Evolutionary conservation across 2,329 filamentous ascomycete species (phyloP).

Genomic region (Clarireedia homoeocarpa): DNA sequence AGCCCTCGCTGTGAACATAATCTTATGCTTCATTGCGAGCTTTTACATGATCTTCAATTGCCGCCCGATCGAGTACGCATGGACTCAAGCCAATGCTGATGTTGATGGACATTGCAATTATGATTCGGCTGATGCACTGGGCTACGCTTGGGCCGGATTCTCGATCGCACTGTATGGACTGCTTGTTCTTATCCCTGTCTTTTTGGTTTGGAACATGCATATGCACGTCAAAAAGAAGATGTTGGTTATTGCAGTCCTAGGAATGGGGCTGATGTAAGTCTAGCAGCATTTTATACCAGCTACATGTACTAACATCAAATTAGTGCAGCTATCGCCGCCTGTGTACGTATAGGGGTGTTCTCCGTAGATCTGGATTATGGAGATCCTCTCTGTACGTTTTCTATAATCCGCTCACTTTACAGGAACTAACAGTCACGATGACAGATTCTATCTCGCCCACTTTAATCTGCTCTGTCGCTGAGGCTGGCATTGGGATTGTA

Average conservation of each 20-base stretch:
- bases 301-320: not conserved
- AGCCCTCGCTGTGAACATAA: constrained; percentile 1
- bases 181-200: constrained; percentile 1
- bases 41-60: constrained; percentile 8
- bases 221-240: constrained; percentile 6
- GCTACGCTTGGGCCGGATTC: constrained; percentile 3
- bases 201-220: constrained; percentile 8
- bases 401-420: not conserved
- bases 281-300: not conserved
- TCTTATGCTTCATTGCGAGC: constrained; percentile 4
- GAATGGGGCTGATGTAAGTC: constrained; percentile 6
- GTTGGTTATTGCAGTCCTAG: not conserved
- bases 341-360: not conserved
- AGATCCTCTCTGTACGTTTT: constrained; percentile 1
- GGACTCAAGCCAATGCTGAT: not conserved
- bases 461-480: constrained; percentile 6
- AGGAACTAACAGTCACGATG: not conserved
- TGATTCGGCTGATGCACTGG: constrained; percentile 3
- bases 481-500: constrained; percentile 5
- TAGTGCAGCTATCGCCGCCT: constrained; percentile 1
- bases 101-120: constrained; percentile 3
- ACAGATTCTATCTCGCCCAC: constrained; percentile 5
- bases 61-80: constrained; percentile 3
- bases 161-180: constrained; percentile 3
- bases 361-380: constrained; percentile 4